Evolutionary conservation across 2,329 filamentous ascomycete genomes (phyloP), one percentile per base, ranked within the genome.

Genomic region (Fusarium tjaetaba): DNA sequence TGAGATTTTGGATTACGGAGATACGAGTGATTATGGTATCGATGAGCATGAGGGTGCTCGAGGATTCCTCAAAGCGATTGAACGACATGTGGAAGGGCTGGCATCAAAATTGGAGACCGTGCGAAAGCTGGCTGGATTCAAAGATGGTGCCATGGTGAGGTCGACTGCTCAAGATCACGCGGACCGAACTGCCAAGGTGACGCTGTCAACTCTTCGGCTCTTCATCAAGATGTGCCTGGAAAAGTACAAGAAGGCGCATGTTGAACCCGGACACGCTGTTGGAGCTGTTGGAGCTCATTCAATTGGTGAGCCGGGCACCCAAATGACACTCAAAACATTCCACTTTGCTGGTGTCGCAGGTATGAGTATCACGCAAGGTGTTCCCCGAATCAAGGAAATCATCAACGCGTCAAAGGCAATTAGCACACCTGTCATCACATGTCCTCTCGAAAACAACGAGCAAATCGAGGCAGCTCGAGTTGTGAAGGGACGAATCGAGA

Each of bases 261-360:
- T 97, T 26, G 95, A 99, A 81, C 95, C 96, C 18, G 96, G 96
- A 6, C 96, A 98, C 79, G 95, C 96, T 10, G 96, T 99, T 1
- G 96, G 96, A 71, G 96, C 96, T 22, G 95, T 98, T 42, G 96
- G 96, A 74, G 96, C 96, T 3, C 96, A 99, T 82, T 98, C 96
- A 3, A 99, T 99, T 77, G 96, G 96, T 84, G 96, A 99, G 80
- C 96, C 96, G 0, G 96, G 96, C 81, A 99, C 96, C 2, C 96
- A 99, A 83, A 99, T 99, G 96, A 99, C 96, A 2, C 85, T 99
- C 73, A 98, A 98, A 85, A 98, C 96, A 80, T 98, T 98, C 90
- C 96, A 98, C 93, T 99, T 99, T 86, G 96, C 96, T 80, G 96
- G 96, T 93, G 96, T 99, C 73, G 96, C 96, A 48, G 96, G 96